phyloP scores from a whole-genome alignment of 108 stramenopile species.

The Skeletonema tropicum region DNA sequence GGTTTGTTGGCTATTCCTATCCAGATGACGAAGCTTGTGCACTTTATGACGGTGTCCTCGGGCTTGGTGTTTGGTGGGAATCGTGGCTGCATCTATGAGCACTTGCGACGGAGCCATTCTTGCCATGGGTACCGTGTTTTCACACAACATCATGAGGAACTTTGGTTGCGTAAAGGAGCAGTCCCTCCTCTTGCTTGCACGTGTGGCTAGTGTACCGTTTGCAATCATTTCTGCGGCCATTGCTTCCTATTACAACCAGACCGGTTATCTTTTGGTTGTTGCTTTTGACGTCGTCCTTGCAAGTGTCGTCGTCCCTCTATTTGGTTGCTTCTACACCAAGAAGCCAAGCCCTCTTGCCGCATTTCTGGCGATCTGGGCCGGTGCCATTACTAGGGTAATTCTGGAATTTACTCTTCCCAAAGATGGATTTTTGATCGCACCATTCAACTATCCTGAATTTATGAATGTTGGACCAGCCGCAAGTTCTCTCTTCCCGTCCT shows the following conservation, averaged over 20 bases:
- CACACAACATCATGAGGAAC: constrained; percentile 73
- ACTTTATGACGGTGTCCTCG: constrained; percentile 74
- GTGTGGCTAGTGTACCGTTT: constrained; percentile 59
- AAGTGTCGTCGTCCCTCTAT: constrained; percentile 72
- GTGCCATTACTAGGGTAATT: constrained; percentile 59
- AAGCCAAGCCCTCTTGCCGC: constrained; percentile 76
- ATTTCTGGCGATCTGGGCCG: constrained; percentile 58
- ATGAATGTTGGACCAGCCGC: constrained; percentile 63
- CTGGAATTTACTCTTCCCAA: constrained; percentile 80
- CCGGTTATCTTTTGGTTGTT: constrained; percentile 83
- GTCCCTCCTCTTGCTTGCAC: constrained; percentile 61
- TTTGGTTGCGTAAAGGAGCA: constrained; percentile 46
- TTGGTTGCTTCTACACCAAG: constrained; percentile 79
- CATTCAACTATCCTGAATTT: constrained; percentile 61
- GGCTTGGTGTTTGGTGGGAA: constrained; percentile 78
- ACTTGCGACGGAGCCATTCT: constrained; percentile 82
- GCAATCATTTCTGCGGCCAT: constrained; percentile 59
- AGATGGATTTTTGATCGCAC: constrained; percentile 71
- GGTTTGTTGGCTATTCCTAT: constrained; percentile 75
- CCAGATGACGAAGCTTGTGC: constrained; percentile 68
- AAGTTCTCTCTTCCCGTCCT: constrained; percentile 54
- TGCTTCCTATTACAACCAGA: constrained; percentile 61
- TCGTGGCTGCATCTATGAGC: constrained; percentile 80
- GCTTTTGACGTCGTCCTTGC: constrained; percentile 89
- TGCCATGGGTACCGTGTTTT: constrained; percentile 85